These are phyloP conservation scores for Phaeolepiota aurea DNA, from an alignment of 768 basidiomycete species.

Conservation along the genomic window DNA sequence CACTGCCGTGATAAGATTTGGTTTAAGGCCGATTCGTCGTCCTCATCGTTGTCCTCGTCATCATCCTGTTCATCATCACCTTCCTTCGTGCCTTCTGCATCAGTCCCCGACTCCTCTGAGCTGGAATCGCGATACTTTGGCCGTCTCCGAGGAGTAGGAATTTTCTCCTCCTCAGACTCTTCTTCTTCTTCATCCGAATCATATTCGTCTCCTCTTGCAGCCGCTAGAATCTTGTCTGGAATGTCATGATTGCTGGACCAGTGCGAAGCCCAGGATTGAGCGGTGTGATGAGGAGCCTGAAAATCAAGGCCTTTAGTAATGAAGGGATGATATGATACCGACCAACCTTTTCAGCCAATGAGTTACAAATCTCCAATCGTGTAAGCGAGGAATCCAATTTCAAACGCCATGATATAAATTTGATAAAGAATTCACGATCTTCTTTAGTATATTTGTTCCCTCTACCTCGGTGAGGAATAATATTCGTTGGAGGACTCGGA, in stretches of 20 bases:
- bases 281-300: constrained; percentile 60
- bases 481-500: constrained; percentile 54
- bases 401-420: constrained; percentile 56
- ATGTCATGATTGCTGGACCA: constrained; percentile 61
- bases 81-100: constrained; percentile 12
- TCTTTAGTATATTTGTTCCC: constrained; percentile 61
- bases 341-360: constrained; percentile 49
- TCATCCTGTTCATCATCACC: constrained; percentile 15
- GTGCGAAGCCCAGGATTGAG: constrained; percentile 58
- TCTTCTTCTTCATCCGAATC: constrained; percentile 15
- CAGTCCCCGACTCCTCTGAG: constrained; percentile 15
- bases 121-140: constrained; percentile 11
- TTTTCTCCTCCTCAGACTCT: constrained; percentile 13
- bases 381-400: constrained; percentile 43
- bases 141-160: constrained; percentile 8
- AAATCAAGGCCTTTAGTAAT: too few relatives aligned
- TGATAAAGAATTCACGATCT: constrained; percentile 59
- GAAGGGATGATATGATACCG: constrained; percentile 1
- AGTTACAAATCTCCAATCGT: constrained; percentile 44
- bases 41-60: constrained; percentile 22
- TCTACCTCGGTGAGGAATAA: constrained; percentile 32
- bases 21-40: constrained; percentile 20
- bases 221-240: constrained; percentile 55
- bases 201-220: constrained; percentile 25
- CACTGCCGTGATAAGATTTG: constrained; percentile 14